Conservation (phyloP, 148 eudicot species). For the Heliosperma pusillum region DNA sequence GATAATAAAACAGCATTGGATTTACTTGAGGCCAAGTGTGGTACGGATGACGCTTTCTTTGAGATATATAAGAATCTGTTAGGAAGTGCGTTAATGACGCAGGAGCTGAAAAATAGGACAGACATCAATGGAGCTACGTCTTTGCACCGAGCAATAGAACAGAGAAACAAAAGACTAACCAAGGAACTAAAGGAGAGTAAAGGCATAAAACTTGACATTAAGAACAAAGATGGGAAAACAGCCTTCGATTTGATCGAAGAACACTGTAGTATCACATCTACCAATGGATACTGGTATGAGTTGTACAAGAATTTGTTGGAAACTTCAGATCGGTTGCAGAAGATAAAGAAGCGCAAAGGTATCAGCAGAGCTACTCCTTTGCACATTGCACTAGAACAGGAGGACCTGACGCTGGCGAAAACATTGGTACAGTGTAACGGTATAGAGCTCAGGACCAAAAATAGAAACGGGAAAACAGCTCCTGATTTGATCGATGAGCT, state of each 20-base stretch:
- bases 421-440: conserved; percentile 2
- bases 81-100: neutral
- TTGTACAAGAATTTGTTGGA: conserved; percentile 4
- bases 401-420: neutral
- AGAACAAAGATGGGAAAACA: neutral
- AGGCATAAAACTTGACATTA: conserved; percentile 2
- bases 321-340: neutral
- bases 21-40: conserved; percentile 8
- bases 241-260: conserved; percentile 14
- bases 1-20: conserved; percentile 9
- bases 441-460: neutral
- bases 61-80: neutral
- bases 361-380: neutral
- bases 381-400: conserved; percentile 11
- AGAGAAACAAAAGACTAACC: neutral
- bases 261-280: neutral
- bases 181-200: neutral
- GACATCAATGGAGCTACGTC: conserved; percentile 13
- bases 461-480: neutral
- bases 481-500: conserved; percentile 4
- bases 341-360: conserved; percentile 10
- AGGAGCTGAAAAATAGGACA: conserved; percentile 1
- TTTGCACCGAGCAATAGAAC: conserved; percentile 1
- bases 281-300: neutral
- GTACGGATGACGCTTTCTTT: neutral